Conservation (phyloP, 768 basidiomycete species). For the Phallus indusiatus region DNA sequence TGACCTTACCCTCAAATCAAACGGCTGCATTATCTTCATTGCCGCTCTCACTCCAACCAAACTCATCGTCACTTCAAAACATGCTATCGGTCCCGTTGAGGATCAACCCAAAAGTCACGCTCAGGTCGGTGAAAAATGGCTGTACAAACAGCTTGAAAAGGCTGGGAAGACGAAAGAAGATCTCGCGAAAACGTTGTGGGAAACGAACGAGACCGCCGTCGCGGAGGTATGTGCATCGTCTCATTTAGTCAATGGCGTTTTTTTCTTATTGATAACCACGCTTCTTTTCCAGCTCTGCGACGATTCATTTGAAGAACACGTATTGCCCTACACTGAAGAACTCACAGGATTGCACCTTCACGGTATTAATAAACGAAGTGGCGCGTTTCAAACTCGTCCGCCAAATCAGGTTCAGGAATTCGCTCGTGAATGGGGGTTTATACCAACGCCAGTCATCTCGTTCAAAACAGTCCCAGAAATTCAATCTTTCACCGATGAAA, state of each 20-base stretch:
- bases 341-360: slow-evolving; percentile 88
- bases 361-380: slow-evolving; percentile 69
- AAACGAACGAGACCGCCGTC: slow-evolving; percentile 79
- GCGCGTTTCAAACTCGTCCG: slow-evolving; percentile 61
- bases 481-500: slow-evolving; percentile 56
- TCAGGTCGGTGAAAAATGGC: slow-evolving; percentile 75
- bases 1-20: slow-evolving; percentile 83
- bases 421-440: slow-evolving; percentile 87
- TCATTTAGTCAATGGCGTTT: no score
- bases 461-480: slow-evolving; percentile 60
- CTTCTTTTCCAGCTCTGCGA: slow-evolving; percentile 99
- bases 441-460: slow-evolving; percentile 53
- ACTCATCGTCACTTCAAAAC: slow-evolving; percentile 86
- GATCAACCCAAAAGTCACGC: slow-evolving; percentile 55
- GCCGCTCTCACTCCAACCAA: slow-evolving; percentile 68
- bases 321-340: slow-evolving; percentile 72
- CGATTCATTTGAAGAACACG: slow-evolving; percentile 95
- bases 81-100: slow-evolving; percentile 60
- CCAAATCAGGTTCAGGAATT: slow-evolving; percentile 63
- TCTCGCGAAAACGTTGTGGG: slow-evolving; percentile 67
- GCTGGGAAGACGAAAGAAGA: slow-evolving; percentile 62
- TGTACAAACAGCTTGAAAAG: slow-evolving; percentile 52
- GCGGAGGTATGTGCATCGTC: slow-evolving; percentile 60
- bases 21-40: slow-evolving; percentile 96
- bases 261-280: no score